Evolutionary conservation across 305 asterid species (phyloP), one percentile per base, ranked within the genome.

Genomic region (Striga hermonthica): DNA sequence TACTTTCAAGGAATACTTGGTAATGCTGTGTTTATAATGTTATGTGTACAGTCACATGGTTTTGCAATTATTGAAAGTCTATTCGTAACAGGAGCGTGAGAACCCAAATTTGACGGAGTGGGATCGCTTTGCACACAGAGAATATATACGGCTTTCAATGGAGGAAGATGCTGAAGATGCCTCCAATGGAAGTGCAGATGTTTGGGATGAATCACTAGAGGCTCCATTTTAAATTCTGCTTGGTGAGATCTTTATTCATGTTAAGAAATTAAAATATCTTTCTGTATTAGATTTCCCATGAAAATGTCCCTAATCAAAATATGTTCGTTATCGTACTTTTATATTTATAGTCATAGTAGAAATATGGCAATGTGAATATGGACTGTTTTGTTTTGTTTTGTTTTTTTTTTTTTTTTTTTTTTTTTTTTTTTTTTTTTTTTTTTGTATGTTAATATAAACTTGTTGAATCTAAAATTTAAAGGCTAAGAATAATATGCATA

Each of bases 151-250:
- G 83, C 97, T 93, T 52, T 93, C 99, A 61, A 93, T 93, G 99
- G 99, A 93, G 85, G 99, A 93, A 80, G 99, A 93, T 79, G 99
- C 97, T 45, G 99, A 93, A 72, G 99, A 93, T 75, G 97, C 96
- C 76, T 90, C 99, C 50, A 88, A 93, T 62, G 99, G 97, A 77
- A 93, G 99, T 86, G 96, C 95, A 7, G 99, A 93, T 78, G 94
- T 90, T 71, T 93, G 99, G 99, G 99, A 93, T 80, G 96, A 90
- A 80, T 88, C 99, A 57, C 96, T 93, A 61, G 99, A 93, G 80
- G 95, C 99, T 75, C 97, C 99, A 36, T 93, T 93, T 74, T 93
- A 78, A 93, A 79, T 76, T 76, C 72, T 79, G 68, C 70, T 67
- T 65, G 87, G 91, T 85, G 74, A 80, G 93, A 69, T 74, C 66